A percentile compares a stretch with the other conserved stretches of the same genome.
These are phyloP conservation scores for Akebia trifoliata DNA, from an alignment of 164 flowering plant genomes.

Conservation along the genomic window DNA sequence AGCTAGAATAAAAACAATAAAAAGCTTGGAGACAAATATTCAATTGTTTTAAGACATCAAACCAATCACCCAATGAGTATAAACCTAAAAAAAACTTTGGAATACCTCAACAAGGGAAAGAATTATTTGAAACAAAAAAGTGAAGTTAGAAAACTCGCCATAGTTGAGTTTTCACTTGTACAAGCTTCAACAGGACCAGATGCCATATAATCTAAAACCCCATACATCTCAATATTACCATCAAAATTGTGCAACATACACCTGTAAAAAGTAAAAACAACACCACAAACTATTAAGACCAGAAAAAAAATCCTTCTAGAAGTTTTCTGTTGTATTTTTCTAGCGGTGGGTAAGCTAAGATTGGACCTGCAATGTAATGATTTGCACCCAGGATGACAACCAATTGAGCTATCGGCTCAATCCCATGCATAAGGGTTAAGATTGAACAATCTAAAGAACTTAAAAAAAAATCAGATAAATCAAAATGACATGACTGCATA, in stretches of 20 bases:
- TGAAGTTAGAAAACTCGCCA: constrained; percentile 36
- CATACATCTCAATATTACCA: constrained; percentile 80
- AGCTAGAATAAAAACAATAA: no score
- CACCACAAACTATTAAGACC: background rate
- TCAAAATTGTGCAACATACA: constrained; percentile 86
- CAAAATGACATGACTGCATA: no score
- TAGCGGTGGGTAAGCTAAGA: no score
- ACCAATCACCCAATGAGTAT: background rate
- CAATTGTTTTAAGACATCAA: background rate
- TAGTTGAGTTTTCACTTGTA: constrained; percentile 59
- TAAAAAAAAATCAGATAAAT: no score
- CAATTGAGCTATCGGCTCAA: no score
- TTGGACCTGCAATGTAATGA: no score
- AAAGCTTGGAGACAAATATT: no score
- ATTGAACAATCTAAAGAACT: no score
- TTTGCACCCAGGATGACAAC: no score
- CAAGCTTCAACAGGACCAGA: constrained; percentile 74
- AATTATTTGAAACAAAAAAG: background rate
- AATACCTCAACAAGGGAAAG: background rate
- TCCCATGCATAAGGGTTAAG: background rate
- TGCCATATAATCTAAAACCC: constrained; percentile 57
- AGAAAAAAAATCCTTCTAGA: background rate
- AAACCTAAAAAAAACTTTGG: background rate
- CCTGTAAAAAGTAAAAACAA: constrained; percentile 32
- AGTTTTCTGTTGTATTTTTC: no score